Conservation (phyloP, 1,284 basidiomycete genomes). For the Phylloporus sp. region DNA sequence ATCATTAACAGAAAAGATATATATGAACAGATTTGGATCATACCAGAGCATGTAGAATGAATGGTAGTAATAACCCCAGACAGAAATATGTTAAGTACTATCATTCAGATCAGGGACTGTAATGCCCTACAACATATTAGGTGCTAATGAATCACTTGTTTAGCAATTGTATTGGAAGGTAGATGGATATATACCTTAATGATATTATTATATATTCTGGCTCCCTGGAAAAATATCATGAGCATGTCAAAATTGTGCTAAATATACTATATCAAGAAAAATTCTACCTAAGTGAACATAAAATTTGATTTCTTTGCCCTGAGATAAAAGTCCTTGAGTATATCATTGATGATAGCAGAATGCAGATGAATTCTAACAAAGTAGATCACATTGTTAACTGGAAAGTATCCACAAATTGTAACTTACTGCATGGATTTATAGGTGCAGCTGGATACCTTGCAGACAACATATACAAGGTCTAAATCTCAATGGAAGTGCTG, state of each 20-base stretch:
- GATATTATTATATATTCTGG: not conserved
- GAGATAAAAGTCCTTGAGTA: no score
- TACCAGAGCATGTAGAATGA: conserved; percentile 34
- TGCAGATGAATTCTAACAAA: no score
- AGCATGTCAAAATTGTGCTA: not conserved
- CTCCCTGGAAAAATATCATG: not conserved
- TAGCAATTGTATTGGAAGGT: no score
- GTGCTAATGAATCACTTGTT: conserved; percentile 37
- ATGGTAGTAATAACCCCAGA: conserved; percentile 34
- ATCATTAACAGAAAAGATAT: conserved; percentile 39
- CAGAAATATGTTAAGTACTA: conserved; percentile 39
- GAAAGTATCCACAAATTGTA: no score
- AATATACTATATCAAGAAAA: rapidly evolving
- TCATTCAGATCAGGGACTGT: conserved; percentile 40
- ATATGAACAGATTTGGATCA: conserved; percentile 41
- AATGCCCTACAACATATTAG: conserved; percentile 34
- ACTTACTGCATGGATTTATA: no score
- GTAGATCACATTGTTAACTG: no score
- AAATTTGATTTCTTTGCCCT: no score
- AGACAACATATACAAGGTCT: no score
- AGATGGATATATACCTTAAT: conserved; percentile 16
- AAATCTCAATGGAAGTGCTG: no score
- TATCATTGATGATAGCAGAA: no score
- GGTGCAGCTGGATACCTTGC: no score
- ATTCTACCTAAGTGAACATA: not conserved